phyloP scores from a whole-genome alignment of 805 yeast species.

The Candida krabiensis region DNA sequence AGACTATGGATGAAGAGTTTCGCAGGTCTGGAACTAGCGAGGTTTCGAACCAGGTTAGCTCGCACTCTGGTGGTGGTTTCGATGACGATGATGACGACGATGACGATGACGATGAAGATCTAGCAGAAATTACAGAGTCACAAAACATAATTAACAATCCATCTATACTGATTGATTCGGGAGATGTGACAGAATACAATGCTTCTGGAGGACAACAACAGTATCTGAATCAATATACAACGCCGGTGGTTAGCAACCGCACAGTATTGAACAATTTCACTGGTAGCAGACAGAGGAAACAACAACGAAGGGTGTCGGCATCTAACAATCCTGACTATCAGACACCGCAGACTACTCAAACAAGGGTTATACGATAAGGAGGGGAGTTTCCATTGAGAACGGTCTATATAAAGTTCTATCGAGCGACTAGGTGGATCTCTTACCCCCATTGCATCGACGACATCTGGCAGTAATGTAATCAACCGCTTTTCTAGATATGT shows the following conservation, averaged over 20 bases:
- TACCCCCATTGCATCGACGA: constrained; percentile 16
- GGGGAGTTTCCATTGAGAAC: too few species aligned
- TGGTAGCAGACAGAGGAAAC: constrained; percentile 13
- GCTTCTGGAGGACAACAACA: constrained; percentile 4
- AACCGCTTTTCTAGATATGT: constrained; percentile 30
- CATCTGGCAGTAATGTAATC: constrained; percentile 26
- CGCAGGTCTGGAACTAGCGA: constrained; percentile 6
- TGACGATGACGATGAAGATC: constrained; percentile 1
- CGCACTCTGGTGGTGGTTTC: constrained; percentile 2
- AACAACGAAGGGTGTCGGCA: constrained; percentile 11
- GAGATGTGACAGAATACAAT: constrained; percentile 2
- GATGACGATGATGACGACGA: constrained; percentile 9
- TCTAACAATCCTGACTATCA: constrained; percentile 8
- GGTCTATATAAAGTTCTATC: too few species aligned
- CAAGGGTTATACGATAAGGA: constrained; percentile 24
- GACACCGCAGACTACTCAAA: constrained; percentile 19
- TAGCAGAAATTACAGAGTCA: background rate
- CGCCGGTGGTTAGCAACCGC: constrained; percentile 22
- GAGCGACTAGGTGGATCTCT: too few species aligned
- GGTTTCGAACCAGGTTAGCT: constrained; percentile 9
- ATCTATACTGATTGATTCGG: constrained; percentile 6
- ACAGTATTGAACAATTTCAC: constrained; percentile 14
- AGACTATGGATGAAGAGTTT: background rate
- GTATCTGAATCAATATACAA: constrained; percentile 11
- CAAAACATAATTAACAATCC: constrained; percentile 2